Evolutionary conservation across 2,329 filamentous ascomycete species (phyloP), one percentile per base, ranked within the genome.

Genomic region (Myrmaecium sp.): DNA sequence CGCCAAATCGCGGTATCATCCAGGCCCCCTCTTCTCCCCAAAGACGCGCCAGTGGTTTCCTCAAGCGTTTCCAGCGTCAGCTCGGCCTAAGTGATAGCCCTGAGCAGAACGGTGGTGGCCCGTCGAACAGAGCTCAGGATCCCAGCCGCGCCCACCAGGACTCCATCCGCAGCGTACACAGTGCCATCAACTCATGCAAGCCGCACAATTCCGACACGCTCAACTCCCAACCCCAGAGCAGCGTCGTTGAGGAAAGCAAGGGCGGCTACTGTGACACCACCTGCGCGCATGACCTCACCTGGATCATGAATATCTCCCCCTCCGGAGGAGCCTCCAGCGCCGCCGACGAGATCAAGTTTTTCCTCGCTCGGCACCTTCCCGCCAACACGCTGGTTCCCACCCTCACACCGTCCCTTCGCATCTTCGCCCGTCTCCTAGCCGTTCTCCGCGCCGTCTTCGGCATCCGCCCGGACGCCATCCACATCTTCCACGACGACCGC

Each of bases 241-340:
- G 70, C 33, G 58, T 74, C 26, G 73, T 93, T 37, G 77, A 77
- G 43, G 83, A 93, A 49, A 44, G 43, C 5, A 77, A 81, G 38
- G 69, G 74, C 20, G 77, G 78, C 0, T 93, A 93, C 54, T 94
- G 84, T 49, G 84, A 94, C 54, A 66, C 70, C 37, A 74, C 60
- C 14, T 70, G 77, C 2, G 71, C 69, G 1, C 70, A 83, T 30
- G 73, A 92, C 49, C 69, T 93, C 13, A 22, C 23, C 17, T 31
- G 30, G 30, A 18, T 25, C 14, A 20, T 17, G 5, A 12, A 21
- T n/a, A n/a, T n/a, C n/a, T n/a, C n/a, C n/a, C n/a, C n/a, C n/a
- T n/a, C n/a, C n/a, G n/a, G n/a, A n/a, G n/a, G n/a, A n/a, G n/a
- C n/a, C n/a, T n/a, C n/a, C n/a, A n/a, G n/a, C n/a, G 14, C 21